These are phyloP conservation scores for Fusarium pseudonygamai DNA, from an alignment of 2,329 filamentous ascomycete genomes.

Conservation along the genomic window DNA sequence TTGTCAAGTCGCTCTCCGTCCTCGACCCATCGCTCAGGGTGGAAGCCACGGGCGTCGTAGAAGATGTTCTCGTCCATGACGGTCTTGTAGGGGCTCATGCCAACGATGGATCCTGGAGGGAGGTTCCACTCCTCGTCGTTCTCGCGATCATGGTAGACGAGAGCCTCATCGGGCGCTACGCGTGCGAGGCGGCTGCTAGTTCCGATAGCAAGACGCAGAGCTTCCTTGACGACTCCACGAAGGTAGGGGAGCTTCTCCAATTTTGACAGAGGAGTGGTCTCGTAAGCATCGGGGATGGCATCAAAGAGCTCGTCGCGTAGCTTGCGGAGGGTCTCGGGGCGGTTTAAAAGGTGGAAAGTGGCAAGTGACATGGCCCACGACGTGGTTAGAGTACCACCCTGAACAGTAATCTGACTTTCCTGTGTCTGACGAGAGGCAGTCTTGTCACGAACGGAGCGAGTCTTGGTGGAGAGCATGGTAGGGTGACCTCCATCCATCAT, in stretches of 20 bases:
- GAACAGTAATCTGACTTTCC: conserved; percentile 51
- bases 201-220: conserved; percentile 59
- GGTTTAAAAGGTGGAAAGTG: conserved; percentile 49
- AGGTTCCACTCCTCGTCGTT: conserved; percentile 44
- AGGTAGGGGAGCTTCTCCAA: conserved; percentile 56
- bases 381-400: conserved; percentile 54
- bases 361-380: conserved; percentile 49
- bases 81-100: conserved; percentile 51
- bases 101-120: conserved; percentile 48
- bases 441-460: conserved; percentile 49
- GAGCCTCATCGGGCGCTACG: conserved; percentile 52
- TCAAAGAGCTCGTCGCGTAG: conserved; percentile 51
- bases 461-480: conserved; percentile 49
- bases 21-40: conserved; percentile 50
- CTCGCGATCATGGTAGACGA: conserved; percentile 43
- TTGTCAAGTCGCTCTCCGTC: conserved; percentile 47
- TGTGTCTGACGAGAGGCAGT: conserved; percentile 47
- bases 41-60: conserved; percentile 46
- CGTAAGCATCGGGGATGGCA: conserved; percentile 46
- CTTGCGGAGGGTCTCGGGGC: conserved; percentile 43
- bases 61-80: conserved; percentile 49
- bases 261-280: conserved; percentile 41
- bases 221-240: conserved; percentile 61
- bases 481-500: conserved; percentile 47
- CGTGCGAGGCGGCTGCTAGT: conserved; percentile 60